Evolutionary conservation across 192 early-diverging fungal species (phyloP), one percentile per base, ranked within the genome.

Genomic region (Dissophora ornata): DNA sequence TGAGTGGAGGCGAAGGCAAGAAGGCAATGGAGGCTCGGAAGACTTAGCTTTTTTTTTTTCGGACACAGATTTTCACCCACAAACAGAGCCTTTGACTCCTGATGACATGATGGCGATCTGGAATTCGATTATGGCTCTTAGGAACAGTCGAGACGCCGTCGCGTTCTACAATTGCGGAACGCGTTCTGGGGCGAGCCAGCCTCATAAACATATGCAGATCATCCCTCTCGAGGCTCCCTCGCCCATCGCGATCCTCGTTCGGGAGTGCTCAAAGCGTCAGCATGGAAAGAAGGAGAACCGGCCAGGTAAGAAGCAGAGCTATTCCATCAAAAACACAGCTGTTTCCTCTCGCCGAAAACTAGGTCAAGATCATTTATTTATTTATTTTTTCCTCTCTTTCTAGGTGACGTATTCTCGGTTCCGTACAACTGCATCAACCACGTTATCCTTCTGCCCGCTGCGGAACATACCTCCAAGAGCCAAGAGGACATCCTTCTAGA

Each of bases 91-190:
- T 0, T 70, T 84, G 16, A 70, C 69, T 2, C 85, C 84, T 16
- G 36, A 60, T 1, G 88, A 89, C 55, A 21, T 89, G 34, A 47
- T 67, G 10, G 65, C 78, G 28, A 51, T 81, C 0, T 86, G 81
- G 83, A 57, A 63, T 45, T 50, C 69, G 4, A 51, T 80, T 55
- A 66, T 49, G 34, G 60, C 73, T 15, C 59, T 71, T 38, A 63
- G 70, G 54, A 25, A 28, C 25, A 67, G 33, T 51, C 24, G 45
- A 13, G 60, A 77, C 8, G 45, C 79, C 7, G 9, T 89, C 12
- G 82, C 84, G 3, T 87, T 85, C 51, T 89, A 81, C 52, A 89
- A 89, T 47, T 89, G 88, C 66, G 88, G 88, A 52, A 45, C 68
- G 10, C 24, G 50, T 24, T 86, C 86, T 9, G 88, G 88, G 25